A percentile compares a stretch with the other conserved stretches of the same genome.
Conservation (phyloP, 2,329 filamentous ascomycete species). For the Onygenales sp. region DNA sequence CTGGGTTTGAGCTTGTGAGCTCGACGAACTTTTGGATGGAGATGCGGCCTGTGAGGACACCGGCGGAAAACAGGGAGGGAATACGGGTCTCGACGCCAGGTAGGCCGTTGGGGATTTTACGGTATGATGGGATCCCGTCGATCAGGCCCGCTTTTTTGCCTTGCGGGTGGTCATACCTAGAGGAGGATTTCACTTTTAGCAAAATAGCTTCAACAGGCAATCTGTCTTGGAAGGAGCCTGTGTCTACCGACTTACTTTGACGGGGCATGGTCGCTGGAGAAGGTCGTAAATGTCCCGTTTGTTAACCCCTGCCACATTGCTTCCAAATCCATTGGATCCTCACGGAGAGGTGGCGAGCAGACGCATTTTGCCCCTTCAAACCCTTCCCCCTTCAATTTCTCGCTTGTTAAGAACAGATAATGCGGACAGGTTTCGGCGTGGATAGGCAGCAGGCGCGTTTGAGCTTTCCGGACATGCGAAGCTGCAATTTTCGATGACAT, state of each 20-base stretch:
- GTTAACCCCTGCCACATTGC: slow-evolving; percentile 43
- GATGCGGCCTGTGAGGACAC: slow-evolving; percentile 11
- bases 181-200: neutral
- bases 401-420: slow-evolving; percentile 47
- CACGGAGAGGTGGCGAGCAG: slow-evolving; percentile 43
- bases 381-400: slow-evolving; percentile 32
- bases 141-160: slow-evolving; percentile 30
- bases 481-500: slow-evolving; percentile 41
- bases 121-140: slow-evolving; percentile 27
- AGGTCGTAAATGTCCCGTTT: slow-evolving; percentile 47
- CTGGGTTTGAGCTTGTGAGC: slow-evolving; percentile 35
- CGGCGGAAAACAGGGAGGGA: slow-evolving; percentile 26
- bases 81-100: slow-evolving; percentile 36
- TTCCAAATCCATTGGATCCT: slow-evolving; percentile 40
- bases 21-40: slow-evolving; percentile 35
- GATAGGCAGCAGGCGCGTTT: slow-evolving; percentile 42
- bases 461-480: slow-evolving; percentile 40
- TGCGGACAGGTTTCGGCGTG: slow-evolving; percentile 52
- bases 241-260: slow-evolving; percentile 15
- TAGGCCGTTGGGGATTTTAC: slow-evolving; percentile 35
- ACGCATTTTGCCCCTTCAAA: slow-evolving; percentile 44
- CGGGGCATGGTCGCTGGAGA: slow-evolving; percentile 42
- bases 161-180: slow-evolving; percentile 25
- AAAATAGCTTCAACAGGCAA: neutral
- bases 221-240: no score